phyloP scores from a whole-genome alignment of 2,329 filamentous ascomycete species.

The Pyricularia sp. region DNA sequence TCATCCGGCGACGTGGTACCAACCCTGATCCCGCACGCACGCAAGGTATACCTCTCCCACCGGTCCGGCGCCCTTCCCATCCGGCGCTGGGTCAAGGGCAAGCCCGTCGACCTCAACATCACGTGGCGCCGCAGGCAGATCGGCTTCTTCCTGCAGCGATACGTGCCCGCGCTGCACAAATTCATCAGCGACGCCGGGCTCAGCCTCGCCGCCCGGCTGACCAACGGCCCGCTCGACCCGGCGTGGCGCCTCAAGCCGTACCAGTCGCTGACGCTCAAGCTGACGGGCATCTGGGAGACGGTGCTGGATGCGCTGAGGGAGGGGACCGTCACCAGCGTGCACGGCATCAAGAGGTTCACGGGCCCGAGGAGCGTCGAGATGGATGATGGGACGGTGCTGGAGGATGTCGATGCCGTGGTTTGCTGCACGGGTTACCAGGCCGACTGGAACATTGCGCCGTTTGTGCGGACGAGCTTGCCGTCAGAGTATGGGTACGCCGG shows the following conservation, averaged over 20 bases:
- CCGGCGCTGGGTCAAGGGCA: conserved; percentile 17
- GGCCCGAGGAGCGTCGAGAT: conserved; percentile 16
- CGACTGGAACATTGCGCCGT: conserved; percentile 16
- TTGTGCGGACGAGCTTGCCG: conserved; percentile 15
- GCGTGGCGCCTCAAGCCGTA: conserved; percentile 18
- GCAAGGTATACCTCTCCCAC: conserved; percentile 28
- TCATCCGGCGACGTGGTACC: conserved; percentile 23
- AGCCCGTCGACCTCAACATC: conserved; percentile 19
- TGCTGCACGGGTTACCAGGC: conserved; percentile 22
- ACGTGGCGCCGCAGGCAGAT: conserved; percentile 20
- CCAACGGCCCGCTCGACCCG: conserved; percentile 15
- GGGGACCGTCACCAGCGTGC: conserved; percentile 14
- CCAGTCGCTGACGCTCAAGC: conserved; percentile 12
- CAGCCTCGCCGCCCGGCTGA: conserved; percentile 7
- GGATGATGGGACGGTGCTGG: conserved; percentile 14
- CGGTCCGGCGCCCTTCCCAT: conserved; percentile 24
- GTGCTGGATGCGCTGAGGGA: conserved; percentile 14
- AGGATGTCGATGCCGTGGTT: conserved; percentile 19
- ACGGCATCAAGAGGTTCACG: conserved; percentile 14
- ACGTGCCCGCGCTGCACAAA: conserved; percentile 9
- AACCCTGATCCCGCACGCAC: conserved; percentile 19
- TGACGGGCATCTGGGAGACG: conserved; percentile 15
- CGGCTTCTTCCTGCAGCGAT: conserved; percentile 15
- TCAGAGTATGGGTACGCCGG: conserved; percentile 15
- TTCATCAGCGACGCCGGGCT: conserved; percentile 9